Base-by-base conservation (phyloP, 352 stramenopile genomes). In the Phytophthora nicotianae region DNA sequence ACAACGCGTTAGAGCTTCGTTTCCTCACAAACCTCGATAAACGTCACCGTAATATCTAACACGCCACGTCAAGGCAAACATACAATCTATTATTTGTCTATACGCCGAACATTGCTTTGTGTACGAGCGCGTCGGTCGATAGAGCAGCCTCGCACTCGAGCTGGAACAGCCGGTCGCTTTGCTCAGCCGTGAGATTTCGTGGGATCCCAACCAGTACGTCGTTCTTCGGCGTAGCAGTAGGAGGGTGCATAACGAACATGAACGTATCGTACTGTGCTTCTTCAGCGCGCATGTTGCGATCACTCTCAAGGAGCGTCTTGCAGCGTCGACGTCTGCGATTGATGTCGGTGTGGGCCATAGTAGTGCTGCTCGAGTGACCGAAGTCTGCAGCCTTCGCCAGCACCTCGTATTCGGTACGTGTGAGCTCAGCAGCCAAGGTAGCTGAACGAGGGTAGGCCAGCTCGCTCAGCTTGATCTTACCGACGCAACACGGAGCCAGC, bases 171-270 rank as follows among this genome's bases (percentile, higher is more conserved):
- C 60, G 65, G 14, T 38, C 45, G 3, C 35, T 35, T 32, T 27
- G 45, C n/a, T 57, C 32, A n/a, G 57, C 24, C 19, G 43, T 50
- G 17, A 62, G 16, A 2, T 47, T 50, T 7, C 68, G 54, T 35
- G 86, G 86, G 14, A 89, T 70, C 5, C 86, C 86, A 24, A 95
- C 83, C 17, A 95, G 51, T 24, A 95, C 74, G 56, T 95, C 83
- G 65, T 95, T 95, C 75, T 95, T 95, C 8, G 86, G 86, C 21
- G 86, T 93, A 29, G 70, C 80, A 11, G 81, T 67, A 49, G 70
- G 60, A 17, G 86, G 86, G 43, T 90, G 72, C 86, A 95, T 95
- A 41, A 93, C 79, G 42, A 88, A 93, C 70, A 91, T 83, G 65
- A 77, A 86, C 14, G 84, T 88, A 26, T 70, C 33, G 63, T 90